These are phyloP conservation scores for Salix arbutifolia DNA, from an alignment of 345 rosid genomes.

Conservation along the genomic window DNA sequence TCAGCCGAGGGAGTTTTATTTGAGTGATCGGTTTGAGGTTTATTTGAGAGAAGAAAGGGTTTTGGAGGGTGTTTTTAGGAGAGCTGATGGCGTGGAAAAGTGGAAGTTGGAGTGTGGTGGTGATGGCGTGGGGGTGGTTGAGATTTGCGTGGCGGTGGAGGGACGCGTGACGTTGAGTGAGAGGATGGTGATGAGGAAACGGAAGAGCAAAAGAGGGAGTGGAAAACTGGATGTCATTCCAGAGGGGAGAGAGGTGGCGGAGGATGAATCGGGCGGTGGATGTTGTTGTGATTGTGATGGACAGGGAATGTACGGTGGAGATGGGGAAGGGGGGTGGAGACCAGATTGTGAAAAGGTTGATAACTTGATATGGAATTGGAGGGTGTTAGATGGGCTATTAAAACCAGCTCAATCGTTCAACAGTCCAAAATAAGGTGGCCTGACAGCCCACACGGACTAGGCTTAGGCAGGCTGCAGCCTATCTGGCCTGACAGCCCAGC, in stretches of 20 bases:
- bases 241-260: slow-evolving; percentile 49
- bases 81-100: slow-evolving; percentile 49
- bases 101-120: slow-evolving; percentile 41
- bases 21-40: slow-evolving; percentile 73
- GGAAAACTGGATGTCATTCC: slow-evolving; percentile 68
- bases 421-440: too few species aligned
- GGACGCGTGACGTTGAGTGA: slow-evolving; percentile 46
- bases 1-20: too few species aligned
- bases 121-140: slow-evolving; percentile 11
- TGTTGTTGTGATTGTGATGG: slow-evolving; percentile 32
- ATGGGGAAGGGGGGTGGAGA: slow-evolving; percentile 7
- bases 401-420: too few species aligned
- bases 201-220: slow-evolving; percentile 18
- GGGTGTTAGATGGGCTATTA: slow-evolving; percentile 66
- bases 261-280: slow-evolving; percentile 27
- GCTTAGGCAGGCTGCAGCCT: too few species aligned
- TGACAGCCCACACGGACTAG: too few species aligned
- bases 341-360: slow-evolving; percentile 28
- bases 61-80: slow-evolving; percentile 54
- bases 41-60: slow-evolving; percentile 56
- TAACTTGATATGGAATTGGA: slow-evolving; percentile 49
- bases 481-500: too few species aligned
- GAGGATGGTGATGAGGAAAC: slow-evolving; percentile 39
- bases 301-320: slow-evolving; percentile 19
- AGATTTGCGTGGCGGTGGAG: slow-evolving; percentile 56